Evolutionary conservation across 768 basidiomycete genomes (phyloP), one percentile per base, ranked within the genome.

Genomic region (Polyporus arcularius): DNA sequence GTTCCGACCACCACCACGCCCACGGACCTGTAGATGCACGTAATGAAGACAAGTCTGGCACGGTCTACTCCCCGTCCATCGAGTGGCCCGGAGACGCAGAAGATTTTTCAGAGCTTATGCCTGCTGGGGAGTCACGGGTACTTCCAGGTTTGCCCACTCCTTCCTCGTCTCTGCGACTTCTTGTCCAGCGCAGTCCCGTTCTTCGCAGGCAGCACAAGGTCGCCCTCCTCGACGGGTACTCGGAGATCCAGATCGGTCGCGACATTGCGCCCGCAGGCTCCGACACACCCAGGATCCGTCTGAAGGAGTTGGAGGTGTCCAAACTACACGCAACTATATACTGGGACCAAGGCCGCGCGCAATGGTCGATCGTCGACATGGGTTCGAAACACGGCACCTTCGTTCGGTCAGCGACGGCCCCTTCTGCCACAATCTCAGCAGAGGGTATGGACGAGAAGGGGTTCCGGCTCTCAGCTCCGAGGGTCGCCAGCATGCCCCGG

Each of bases 341-440:
- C 68, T 92, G 86, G 87, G 86, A 92, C 69, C 74, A 75, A 38
- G 71, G 72, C 31, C 78, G 82, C 56, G 70, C 74, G 14, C 81
- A 83, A 58, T 94, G 91, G 91, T 80, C 82, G 3, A 75, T 90
- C 32, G 90, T 92, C 10, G 92, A 94, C 70, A 90, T 90, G 86
- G 92, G 90, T 10, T 90, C 89, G 54, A 88, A 86, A 72, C 92
- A 94, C 64, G 92, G 92, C 4, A 93, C 92, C 0, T 93, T 86
- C 70, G 57, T 90, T 58, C 74, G 71, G n/a, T 66, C 70, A 11
- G 11, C 32, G 18, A 32, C 43, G 42, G 43, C 69, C 35, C 47
- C 72, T 51, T 42, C 54, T 30, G 69, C 73, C 41, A 18, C 45
- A 2, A 30, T 16, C 28, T 14, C 53, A 18, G 40, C 51, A 2